phyloP scores from a whole-genome alignment of 1,284 basidiomycete genomes.

The Schizophyllum amplum region DNA sequence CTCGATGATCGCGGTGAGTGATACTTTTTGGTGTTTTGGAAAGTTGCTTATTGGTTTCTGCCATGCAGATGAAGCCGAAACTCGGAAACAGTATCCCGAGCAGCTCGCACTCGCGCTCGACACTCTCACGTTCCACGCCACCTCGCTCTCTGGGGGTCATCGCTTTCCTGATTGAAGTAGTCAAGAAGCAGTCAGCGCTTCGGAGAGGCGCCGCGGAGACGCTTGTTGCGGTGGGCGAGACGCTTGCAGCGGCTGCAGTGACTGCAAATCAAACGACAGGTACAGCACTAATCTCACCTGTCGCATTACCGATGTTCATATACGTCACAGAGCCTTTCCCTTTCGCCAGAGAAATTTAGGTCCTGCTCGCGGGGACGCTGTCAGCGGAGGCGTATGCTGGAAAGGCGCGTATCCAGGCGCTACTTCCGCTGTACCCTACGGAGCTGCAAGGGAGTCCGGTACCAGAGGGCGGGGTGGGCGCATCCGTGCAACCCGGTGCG shows the following conservation, averaged over 20 bases:
- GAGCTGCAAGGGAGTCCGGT: conserved; percentile 53
- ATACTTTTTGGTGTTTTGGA: background rate
- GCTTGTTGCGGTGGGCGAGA: conserved; percentile 75
- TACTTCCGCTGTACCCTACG: conserved; percentile 76
- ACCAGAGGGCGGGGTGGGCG: background rate
- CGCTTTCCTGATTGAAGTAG: conserved; percentile 66
- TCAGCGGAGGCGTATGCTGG: conserved; percentile 22
- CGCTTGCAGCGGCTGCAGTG: conserved; percentile 63
- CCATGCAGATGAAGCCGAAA: background rate
- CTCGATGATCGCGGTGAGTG: conserved; percentile 66
- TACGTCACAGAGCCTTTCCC: conserved; percentile 62
- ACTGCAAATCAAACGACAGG: conserved; percentile 41
- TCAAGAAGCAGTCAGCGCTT: conserved; percentile 74
- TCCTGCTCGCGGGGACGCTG: conserved; percentile 84
- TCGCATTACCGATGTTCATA: conserved; percentile 24
- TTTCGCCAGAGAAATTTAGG: conserved; percentile 83
- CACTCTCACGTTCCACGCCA: conserved; percentile 78
- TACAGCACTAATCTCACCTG: background rate
- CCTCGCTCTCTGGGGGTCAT: conserved; percentile 77
- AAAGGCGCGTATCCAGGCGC: conserved; percentile 45
- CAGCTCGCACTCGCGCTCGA: conserved; percentile 83
- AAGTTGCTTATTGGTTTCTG: background rate
- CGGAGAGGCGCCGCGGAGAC: conserved; percentile 83
- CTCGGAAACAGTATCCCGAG: conserved; percentile 40
- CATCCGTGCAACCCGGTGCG: too few relatives aligned